Evolutionary conservation across 1,139 yeast species (phyloP).

Genomic region (Suzukiozyma palmioleophila): DNA sequence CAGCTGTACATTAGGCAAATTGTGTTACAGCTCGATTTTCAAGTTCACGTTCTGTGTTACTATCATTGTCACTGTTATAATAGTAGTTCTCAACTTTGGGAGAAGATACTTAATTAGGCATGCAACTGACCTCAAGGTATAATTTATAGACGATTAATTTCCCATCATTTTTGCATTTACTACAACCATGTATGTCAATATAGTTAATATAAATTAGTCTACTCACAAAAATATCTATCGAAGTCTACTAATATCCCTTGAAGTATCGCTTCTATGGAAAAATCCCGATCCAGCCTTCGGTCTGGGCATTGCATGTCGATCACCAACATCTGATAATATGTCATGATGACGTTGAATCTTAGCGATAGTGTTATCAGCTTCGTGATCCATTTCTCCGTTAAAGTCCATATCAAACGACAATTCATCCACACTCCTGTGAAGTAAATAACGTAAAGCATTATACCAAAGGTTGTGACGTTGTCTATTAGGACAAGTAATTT

Average conservation of each 20-base stretch:
- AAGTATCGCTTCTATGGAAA: conserved; percentile 1
- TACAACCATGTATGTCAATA: background rate
- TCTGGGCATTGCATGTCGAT: conserved; percentile 15
- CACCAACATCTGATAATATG: conserved; percentile 13
- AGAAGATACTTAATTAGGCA: background rate
- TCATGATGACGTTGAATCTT: conserved; percentile 11
- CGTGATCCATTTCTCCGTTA: conserved; percentile 15
- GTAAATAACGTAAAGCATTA: conserved; percentile 73
- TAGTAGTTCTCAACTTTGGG: conserved; percentile 23
- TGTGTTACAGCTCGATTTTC: conserved; percentile 44
- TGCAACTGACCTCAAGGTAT: background rate
- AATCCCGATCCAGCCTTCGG: conserved; percentile 2
- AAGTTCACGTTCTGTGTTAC: conserved; percentile 29
- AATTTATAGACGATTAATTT: background rate
- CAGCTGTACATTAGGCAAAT: conserved; percentile 34
- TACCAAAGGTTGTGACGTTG: conserved; percentile 91
- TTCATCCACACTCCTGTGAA: conserved; percentile 65
- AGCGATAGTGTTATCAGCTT: conserved; percentile 3
- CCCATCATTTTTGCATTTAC: background rate
- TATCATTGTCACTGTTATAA: conserved; percentile 18
- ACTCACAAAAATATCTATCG: background rate
- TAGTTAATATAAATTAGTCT: too few relatives aligned
- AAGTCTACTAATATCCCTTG: background rate
- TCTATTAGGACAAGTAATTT: conserved; percentile 83
- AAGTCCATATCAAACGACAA: conserved; percentile 40